Evolutionary conservation across 768 basidiomycete genomes (phyloP), one percentile per base, ranked within the genome.

Genomic region (Lanmaoa rubissima): DNA sequence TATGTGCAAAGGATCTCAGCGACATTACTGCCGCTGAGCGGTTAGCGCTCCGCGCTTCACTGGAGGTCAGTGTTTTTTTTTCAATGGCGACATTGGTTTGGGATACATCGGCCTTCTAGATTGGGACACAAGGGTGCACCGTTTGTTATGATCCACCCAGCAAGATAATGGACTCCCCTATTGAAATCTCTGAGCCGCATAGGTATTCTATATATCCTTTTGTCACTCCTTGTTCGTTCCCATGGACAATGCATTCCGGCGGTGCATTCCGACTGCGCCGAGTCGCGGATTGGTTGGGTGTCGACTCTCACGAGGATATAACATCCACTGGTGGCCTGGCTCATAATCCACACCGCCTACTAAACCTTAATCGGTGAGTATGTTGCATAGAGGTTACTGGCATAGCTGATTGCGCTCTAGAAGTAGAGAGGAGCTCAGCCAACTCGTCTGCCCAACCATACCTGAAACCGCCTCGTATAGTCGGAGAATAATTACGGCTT

Each of bases 131-230:
- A 34, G 44, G 46, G 4, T 59, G 11, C 21, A 64, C 71, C 39
- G 53, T 70, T 49, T 71, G 67, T 53, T 69, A 74, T 61, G 60
- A 73, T 21, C 69, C 71, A n/a, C 71, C 72, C 21, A 54, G 58
- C 12, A 48, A 63, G 34, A 67, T 63, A n/a, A 65, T 49, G 21
- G 58, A 62, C 11, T 66, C 65, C 2, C 68, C 71, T 4, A 47
- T 69, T 39, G 62, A 65, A n/a, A 55, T 66, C 5, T 49, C 70
- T n/a, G 73, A 73, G 46, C 69, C 73, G 4, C 67, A 71, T 32
- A 65, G 65, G 17, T 90, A 88, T 66, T 79, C 86, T n/a, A 60
- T 88, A 39, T 92, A 84, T 68, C 90, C 90, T 0, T 88, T 88
- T 64, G 61, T 81, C 7, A 72, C 82, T 1, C 74, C 80, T 12